Percentiles rank a stretch among this genome's conserved stretches.
Evolutionary conservation across 148 eudicot species (phyloP).

Genomic region (Vaccinium myrtillus): DNA sequence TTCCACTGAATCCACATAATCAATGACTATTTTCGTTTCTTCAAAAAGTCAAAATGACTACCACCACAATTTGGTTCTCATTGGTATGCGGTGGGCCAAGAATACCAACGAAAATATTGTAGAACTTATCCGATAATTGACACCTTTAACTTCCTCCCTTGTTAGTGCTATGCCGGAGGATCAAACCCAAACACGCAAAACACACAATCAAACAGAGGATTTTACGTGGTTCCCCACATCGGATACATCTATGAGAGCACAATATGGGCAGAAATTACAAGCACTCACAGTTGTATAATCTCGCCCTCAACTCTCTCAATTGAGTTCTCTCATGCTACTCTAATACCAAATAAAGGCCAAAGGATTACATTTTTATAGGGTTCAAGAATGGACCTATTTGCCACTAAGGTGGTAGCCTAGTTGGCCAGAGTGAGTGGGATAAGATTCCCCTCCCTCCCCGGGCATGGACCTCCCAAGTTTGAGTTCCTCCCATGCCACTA

Average conservation of each 20-base stretch:
- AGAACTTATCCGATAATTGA: not conserved
- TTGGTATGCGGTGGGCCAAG: not conserved
- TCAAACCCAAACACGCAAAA: not conserved
- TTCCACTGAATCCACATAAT: not conserved
- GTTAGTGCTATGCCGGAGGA: not conserved
- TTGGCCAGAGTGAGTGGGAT: too few species aligned
- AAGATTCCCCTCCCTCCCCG: too few species aligned
- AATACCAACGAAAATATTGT: not conserved
- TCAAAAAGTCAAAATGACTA: not conserved
- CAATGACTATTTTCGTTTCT: not conserved
- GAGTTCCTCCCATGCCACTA: too few species aligned
- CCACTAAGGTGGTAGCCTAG: too few species aligned
- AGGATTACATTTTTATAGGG: not conserved
- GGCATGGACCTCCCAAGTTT: too few species aligned
- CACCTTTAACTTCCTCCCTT: not conserved
- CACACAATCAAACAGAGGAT: not conserved
- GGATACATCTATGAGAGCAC: not conserved
- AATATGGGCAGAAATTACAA: not conserved
- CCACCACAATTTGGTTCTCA: not conserved
- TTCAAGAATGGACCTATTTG: not conserved
- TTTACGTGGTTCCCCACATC: not conserved
- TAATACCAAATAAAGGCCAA: not conserved
- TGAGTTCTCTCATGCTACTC: not conserved
- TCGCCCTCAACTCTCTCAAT: not conserved
- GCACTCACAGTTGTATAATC: not conserved